Base-by-base conservation (phyloP, 352 stramenopile genomes). In the Phytopythium helicoides region DNA sequence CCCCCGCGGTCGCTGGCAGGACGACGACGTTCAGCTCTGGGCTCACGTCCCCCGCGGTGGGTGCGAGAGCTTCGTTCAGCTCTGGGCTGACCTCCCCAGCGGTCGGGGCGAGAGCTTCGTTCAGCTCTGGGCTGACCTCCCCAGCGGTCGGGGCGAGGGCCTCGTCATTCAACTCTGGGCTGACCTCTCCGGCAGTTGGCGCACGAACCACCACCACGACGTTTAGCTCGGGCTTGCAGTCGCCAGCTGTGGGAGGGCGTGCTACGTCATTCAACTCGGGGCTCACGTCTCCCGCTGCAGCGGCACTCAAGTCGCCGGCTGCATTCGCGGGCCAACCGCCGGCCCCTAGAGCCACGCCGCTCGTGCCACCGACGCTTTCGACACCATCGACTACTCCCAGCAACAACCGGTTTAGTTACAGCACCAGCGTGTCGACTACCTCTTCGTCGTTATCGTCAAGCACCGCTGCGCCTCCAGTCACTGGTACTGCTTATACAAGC, bases 341-440 rank as follows among this genome's bases (percentile, higher is more conserved):
- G 11, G 33, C 33, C 34, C 18, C 47, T 21, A 34, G 47, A 16
- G 19, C 36, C 47, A 51, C 45, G 26, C 41, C 26, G 47, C 28
- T 35, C 19, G 47, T 35, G 22, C 47, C 47, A 6, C 34, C 47
- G 3, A 38, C 26, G 28, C 28, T 33, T 9, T 9, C 28, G 39
- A 37, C 28, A 28, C 47, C 41, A 39, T 50, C 26, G 50, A 60
- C 40, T 56, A 55, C 34, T 10, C 6, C 23, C 19, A 38, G 47
- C 14, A 37, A 35, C 9, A 54, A 16, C 34, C 14, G 12, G 9
- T 26, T 21, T 40, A 26, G 26, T 4, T 19, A 25, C 2, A 51
- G 28, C 45, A 31, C 45, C 25, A 51, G 45, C 18, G 45, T 33
- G 28, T 31, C 45, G 11, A 19, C 45, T 6, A 51, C 45, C 12